phyloP scores from a whole-genome alignment of 2,329 filamentous ascomycete species.

The Aspergillus carbonarius region DNA sequence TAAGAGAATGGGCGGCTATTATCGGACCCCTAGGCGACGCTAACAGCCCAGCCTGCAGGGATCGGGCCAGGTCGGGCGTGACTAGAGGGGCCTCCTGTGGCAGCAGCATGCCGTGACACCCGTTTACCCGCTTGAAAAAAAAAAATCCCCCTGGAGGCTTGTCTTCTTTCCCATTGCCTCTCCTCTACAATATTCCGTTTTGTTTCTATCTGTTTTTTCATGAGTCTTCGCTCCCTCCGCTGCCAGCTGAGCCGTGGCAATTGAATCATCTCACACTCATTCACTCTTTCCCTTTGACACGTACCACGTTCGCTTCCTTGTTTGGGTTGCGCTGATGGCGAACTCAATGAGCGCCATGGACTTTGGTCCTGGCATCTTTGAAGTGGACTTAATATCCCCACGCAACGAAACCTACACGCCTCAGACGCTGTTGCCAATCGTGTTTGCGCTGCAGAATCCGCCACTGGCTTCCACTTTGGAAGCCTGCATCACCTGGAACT shows the following conservation, averaged over 20 bases:
- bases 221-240: neutral
- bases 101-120: neutral
- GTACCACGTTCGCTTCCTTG: neutral
- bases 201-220: neutral
- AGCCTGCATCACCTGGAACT: neutral
- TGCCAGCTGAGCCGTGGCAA: neutral
- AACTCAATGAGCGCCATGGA: neutral
- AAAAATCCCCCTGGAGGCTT: neutral
- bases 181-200: neutral
- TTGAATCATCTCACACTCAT: neutral
- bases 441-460: conserved; percentile 15
- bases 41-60: neutral
- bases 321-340: neutral
- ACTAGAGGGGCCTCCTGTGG: neutral
- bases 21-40: neutral
- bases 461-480: neutral
- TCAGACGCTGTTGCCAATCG: conserved; percentile 10
- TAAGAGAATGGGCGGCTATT: neutral
- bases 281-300: neutral
- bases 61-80: neutral
- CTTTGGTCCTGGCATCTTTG: neutral
- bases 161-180: neutral
- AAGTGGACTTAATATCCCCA: conserved; percentile 12
- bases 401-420: conserved; percentile 9
- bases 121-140: neutral